Base-by-base conservation (phyloP, 2,329 filamentous ascomycete genomes). In the Fulvia fulva region DNA sequence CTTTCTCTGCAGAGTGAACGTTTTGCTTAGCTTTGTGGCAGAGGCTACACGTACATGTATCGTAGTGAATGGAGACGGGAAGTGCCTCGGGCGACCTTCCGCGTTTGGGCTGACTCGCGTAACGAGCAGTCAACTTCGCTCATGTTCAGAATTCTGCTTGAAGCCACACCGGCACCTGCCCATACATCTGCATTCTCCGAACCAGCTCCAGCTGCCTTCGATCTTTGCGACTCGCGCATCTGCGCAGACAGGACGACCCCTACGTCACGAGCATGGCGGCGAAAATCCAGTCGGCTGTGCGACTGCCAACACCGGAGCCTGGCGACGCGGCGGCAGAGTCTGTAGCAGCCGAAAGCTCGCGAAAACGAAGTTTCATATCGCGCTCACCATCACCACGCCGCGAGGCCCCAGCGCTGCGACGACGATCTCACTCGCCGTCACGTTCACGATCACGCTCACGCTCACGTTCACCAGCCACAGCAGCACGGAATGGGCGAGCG, bases 311-410 rank as follows among this genome's bases (percentile, higher is more conserved):
- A 14, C 67, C 67, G 5, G 61, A 69, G 49, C 65, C 65, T 21
- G 64, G 59, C 47, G 51, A 56, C 22, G 19, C 11, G 12, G 47
- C 26, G 25, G 25, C 26, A n/a, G 25, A 50, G 14, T 19, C 16
- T 41, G 37, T 41, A 41, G 45, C 57, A 32, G 64, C 68, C 45
- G 55, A 55, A 46, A 57, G 32, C 52, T 60, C 65, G 50, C 71
- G 71, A 47, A 74, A 73, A 59, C 67, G 71, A 51, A 58, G 51
- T 51, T 61, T 57, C 28, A 62, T 60, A 34, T 75, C 72, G 25
- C 70, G 70, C 25, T 72, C 73, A 23, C 71, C 70, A 9, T 72
- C 71, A 23, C 72, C 71, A 11, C 62, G 68, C 41, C 69, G 71
- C 53, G 68, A 72, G 23, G 67, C 71, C 30, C 70, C 68, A 26